A percentile compares a stretch with the other conserved stretches of the same genome.
Conservation (phyloP, 257 asterid genomes). For the Scutellaria galericulata region DNA sequence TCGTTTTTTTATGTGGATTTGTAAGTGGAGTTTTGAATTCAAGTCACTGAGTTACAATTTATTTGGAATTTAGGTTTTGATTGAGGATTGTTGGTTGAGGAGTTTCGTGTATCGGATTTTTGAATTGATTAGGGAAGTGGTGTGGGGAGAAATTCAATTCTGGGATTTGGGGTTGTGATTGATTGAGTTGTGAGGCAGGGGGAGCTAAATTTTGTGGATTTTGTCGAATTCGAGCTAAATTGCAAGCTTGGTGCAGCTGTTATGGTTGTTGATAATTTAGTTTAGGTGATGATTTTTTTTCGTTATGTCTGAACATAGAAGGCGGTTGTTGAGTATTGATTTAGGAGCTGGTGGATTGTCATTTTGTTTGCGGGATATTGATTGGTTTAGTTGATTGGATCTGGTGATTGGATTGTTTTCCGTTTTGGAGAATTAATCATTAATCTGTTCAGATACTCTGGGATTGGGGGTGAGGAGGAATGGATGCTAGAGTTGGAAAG, state of each 20-base stretch:
- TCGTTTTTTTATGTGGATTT: conserved; percentile 9
- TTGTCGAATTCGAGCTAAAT: conserved; percentile 27
- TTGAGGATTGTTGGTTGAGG: conserved; percentile 18
- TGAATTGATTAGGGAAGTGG: conserved; percentile 28
- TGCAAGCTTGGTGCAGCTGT: conserved; percentile 27
- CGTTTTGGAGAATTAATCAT: conserved; percentile 13
- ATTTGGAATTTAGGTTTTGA: conserved; percentile 25
- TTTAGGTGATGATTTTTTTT: conserved; percentile 13
- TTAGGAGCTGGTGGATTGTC: conserved; percentile 25
- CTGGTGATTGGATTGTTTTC: conserved; percentile 24
- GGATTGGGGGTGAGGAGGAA: conserved; percentile 34
- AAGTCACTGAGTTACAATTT: conserved; percentile 25
- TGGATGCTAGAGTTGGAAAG: conserved; percentile 49
- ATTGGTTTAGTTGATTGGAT: conserved; percentile 29
- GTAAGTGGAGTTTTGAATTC: conserved; percentile 10
- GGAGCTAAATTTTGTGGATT: conserved; percentile 4
- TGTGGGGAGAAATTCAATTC: conserved; percentile 6
- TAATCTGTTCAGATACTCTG: conserved; percentile 23
- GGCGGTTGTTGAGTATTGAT: not conserved
- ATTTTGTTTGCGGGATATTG: conserved; percentile 14
- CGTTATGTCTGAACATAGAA: conserved; percentile 17
- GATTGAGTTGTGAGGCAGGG: conserved; percentile 3
- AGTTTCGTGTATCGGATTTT: conserved; percentile 25
- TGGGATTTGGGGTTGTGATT: conserved; percentile 23
- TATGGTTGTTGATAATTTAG: conserved; percentile 8